These are phyloP conservation scores for Sugiyamaella smithiae DNA, from an alignment of 805 yeast genomes.

Conservation along the genomic window DNA sequence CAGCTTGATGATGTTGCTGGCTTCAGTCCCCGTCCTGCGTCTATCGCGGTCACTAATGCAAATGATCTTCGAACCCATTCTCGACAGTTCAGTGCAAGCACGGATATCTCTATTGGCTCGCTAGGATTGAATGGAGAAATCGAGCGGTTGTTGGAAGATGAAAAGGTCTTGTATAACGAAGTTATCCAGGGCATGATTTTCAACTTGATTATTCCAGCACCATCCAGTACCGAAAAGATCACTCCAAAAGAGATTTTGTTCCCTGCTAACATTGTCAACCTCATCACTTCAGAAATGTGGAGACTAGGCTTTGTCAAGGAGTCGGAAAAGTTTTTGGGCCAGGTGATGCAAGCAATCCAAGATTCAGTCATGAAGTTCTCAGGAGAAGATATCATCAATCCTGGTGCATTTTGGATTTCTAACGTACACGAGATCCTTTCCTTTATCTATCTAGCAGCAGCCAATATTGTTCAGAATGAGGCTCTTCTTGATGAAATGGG, in stretches of 20 bases:
- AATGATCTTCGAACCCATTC: constrained; percentile 12
- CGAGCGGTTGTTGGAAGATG: constrained; percentile 34
- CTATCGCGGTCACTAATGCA: constrained; percentile 26
- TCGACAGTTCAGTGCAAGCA: constrained; percentile 46
- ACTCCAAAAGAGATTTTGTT: constrained; percentile 88
- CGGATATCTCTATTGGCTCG: constrained; percentile 48
- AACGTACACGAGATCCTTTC: constrained; percentile 94
- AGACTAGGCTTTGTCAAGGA: constrained; percentile 89
- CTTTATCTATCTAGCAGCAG: constrained; percentile 90
- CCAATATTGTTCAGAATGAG: constrained; percentile 83
- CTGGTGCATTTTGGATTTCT: constrained; percentile 97
- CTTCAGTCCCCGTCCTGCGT: constrained; percentile 32
- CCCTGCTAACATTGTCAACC: constrained; percentile 93
- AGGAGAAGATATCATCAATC: constrained; percentile 83
- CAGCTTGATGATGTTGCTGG: constrained; percentile 24
- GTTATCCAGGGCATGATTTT: constrained; percentile 81
- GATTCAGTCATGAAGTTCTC: constrained; percentile 71
- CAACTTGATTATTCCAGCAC: constrained; percentile 80
- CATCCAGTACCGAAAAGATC: constrained; percentile 78
- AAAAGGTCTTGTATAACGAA: constrained; percentile 60
- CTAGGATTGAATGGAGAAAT: constrained; percentile 37
- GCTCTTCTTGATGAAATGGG: constrained; percentile 79
- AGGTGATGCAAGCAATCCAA: constrained; percentile 83
- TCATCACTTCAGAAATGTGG: constrained; percentile 97
- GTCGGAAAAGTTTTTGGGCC: constrained; percentile 86